Conservation (phyloP, 2,329 filamentous ascomycete species). For the Dryadomyces quercivorus region DNA sequence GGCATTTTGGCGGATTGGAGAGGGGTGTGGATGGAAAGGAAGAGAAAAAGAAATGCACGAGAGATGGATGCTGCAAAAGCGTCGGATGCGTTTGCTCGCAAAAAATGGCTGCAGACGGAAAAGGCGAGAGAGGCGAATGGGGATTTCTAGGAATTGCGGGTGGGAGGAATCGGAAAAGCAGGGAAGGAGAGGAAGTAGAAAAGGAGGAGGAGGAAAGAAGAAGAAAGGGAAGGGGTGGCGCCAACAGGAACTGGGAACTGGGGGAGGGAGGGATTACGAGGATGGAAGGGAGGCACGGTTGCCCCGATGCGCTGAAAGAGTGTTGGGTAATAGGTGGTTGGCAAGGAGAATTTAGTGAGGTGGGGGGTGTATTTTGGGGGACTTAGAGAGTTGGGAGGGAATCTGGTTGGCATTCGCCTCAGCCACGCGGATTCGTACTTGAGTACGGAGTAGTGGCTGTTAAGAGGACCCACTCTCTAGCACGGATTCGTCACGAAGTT, state of each 20-base stretch:
- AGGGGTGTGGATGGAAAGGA: neutral
- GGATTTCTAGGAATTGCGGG: neutral
- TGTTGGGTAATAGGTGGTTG: neutral
- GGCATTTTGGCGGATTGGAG: conserved; percentile 30
- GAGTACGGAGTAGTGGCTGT: neutral
- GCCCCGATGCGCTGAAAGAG: no score
- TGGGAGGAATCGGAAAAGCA: neutral
- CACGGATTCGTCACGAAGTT: neutral
- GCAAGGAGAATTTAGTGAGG: no score
- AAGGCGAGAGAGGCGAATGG: neutral
- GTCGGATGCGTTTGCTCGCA: neutral
- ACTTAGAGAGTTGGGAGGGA: no score
- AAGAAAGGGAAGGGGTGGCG: neutral
- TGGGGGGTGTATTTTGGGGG: no score
- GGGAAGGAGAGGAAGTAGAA: neutral
- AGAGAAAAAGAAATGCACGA: neutral
- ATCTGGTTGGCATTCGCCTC: neutral
- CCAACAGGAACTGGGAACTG: neutral
- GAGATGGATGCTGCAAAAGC: no score
- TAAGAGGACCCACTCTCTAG: neutral
- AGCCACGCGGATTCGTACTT: neutral
- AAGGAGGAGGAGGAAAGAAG: neutral
- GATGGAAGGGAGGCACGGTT: neutral
- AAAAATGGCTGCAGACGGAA: neutral
- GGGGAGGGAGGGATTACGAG: neutral